Conservation (phyloP, 2,329 filamentous ascomycete genomes). For the Aspergillus sp. region DNA sequence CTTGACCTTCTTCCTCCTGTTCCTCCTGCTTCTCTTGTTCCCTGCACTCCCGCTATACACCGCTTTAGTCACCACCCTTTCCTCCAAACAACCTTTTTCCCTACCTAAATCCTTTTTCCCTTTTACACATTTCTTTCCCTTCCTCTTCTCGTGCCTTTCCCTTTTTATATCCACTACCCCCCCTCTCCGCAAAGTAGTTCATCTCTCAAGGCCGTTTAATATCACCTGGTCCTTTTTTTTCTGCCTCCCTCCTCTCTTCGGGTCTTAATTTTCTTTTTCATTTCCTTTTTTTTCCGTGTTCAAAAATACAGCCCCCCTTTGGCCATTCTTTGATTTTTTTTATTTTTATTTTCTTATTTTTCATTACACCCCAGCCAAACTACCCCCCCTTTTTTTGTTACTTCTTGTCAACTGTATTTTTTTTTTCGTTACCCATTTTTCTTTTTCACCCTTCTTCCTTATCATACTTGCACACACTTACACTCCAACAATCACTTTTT, state of each 20-base stretch:
- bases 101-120: conserved; percentile 13
- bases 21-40: neutral
- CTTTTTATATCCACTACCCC: conserved; percentile 1
- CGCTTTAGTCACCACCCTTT: conserved; percentile 23
- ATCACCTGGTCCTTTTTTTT: conserved; percentile 1
- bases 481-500: conserved; percentile 2
- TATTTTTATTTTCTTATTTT: conserved; percentile 8
- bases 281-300: conserved; percentile 10
- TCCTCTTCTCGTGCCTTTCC: conserved; percentile 8
- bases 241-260: neutral
- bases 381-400: conserved; percentile 11
- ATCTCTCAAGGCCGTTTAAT: conserved; percentile 5
- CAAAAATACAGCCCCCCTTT: no score
- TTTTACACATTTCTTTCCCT: conserved; percentile 8
- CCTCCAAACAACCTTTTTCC: conserved; percentile 14
- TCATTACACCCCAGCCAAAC: conserved; percentile 2
- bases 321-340: conserved; percentile 1
- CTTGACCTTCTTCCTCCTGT: neutral
- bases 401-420: neutral
- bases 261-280: conserved; percentile 8
- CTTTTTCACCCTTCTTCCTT: no score
- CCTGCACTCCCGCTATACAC: conserved; percentile 22
- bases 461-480: conserved; percentile 3
- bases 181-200: conserved; percentile 7
- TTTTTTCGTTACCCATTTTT: conserved; percentile 2